These are phyloP conservation scores for Mychonastes homosphaera DNA, from an alignment of 139 green algal species.

Conservation along the genomic window DNA sequence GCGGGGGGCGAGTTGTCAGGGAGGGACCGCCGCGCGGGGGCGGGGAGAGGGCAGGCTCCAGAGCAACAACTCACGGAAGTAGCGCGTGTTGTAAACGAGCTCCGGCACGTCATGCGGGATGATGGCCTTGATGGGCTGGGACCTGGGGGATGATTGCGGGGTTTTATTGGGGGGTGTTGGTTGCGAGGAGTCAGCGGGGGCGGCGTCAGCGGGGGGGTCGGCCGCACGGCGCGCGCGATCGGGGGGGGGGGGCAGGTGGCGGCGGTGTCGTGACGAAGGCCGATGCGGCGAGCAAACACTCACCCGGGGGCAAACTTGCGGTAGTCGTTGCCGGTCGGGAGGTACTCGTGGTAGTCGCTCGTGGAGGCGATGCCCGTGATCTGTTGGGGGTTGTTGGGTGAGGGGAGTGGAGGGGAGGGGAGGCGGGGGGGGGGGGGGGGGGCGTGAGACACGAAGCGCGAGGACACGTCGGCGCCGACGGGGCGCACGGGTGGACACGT, in stretches of 20 bases:
- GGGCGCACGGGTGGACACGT: too few species aligned
- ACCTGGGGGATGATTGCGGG: slow-evolving; percentile 30
- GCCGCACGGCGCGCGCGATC: background rate
- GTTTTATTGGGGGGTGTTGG: slow-evolving; percentile 10
- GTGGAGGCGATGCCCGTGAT: slow-evolving; percentile 26
- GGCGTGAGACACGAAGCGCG: too few species aligned
- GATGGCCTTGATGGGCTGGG: slow-evolving; percentile 36
- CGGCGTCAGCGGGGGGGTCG: background rate
- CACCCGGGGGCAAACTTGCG: slow-evolving; percentile 30
- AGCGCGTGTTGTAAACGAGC: slow-evolving; percentile 67
- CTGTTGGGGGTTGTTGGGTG: background rate
- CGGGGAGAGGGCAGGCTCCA: background rate
- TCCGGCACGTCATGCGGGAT: slow-evolving; percentile 46
- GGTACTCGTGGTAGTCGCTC: slow-evolving; percentile 30
- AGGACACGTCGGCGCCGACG: too few species aligned
- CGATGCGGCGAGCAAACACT: background rate
- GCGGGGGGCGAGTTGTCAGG: background rate
- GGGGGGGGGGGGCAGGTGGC: background rate
- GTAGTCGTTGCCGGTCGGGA: slow-evolving; percentile 26
- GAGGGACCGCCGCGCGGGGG: background rate
- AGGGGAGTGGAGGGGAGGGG: too few species aligned
- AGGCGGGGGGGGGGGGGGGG: too few species aligned
- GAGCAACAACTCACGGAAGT: slow-evolving; percentile 37
- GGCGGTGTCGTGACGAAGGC: background rate
- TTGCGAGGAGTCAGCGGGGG: background rate